Percentiles rank a stretch among this genome's conserved stretches.
Evolutionary conservation across 345 rosid species (phyloP).

Genomic region (Citrus australasica): DNA sequence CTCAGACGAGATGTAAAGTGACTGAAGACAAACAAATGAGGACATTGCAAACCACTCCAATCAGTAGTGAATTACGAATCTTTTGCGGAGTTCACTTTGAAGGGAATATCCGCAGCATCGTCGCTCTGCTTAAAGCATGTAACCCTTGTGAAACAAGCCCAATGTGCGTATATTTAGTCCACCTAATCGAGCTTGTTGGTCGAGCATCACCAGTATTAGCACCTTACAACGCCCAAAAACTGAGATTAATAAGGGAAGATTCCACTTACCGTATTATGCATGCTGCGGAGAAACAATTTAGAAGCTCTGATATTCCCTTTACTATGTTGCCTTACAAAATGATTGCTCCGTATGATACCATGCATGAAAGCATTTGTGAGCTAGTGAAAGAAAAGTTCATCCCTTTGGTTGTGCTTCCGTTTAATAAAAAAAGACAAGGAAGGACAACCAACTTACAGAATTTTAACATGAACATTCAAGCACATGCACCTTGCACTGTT

Average conservation of each 20-base stretch:
- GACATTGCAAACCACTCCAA: conserved; percentile 11
- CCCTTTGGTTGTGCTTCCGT: conserved; percentile 26
- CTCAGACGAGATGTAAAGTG: neutral
- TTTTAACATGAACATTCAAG: conserved; percentile 14
- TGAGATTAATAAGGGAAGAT: neutral
- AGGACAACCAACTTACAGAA: too few relatives aligned
- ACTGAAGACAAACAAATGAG: neutral
- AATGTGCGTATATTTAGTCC: conserved; percentile 15
- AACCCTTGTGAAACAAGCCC: neutral
- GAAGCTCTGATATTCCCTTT: too few relatives aligned
- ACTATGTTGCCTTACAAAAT: conserved; percentile 14
- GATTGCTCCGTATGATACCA: conserved; percentile 21
- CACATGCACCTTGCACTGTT: conserved; percentile 24
- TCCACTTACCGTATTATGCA: conserved; percentile 19
- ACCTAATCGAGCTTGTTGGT: conserved; percentile 25
- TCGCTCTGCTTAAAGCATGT: conserved; percentile 32
- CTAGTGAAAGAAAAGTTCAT: conserved; percentile 20
- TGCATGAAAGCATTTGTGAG: conserved; percentile 31
- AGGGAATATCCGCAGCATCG: conserved; percentile 21
- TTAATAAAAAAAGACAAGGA: neutral
- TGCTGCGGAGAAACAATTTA: neutral
- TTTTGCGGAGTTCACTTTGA: conserved; percentile 35
- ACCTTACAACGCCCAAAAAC: conserved; percentile 16
- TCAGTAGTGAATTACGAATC: conserved; percentile 15
- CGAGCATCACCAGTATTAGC: conserved; percentile 17